These are phyloP conservation scores for Scedosporium aurantiacum DNA, from an alignment of 2,329 filamentous ascomycete genomes.

Conservation along the genomic window DNA sequence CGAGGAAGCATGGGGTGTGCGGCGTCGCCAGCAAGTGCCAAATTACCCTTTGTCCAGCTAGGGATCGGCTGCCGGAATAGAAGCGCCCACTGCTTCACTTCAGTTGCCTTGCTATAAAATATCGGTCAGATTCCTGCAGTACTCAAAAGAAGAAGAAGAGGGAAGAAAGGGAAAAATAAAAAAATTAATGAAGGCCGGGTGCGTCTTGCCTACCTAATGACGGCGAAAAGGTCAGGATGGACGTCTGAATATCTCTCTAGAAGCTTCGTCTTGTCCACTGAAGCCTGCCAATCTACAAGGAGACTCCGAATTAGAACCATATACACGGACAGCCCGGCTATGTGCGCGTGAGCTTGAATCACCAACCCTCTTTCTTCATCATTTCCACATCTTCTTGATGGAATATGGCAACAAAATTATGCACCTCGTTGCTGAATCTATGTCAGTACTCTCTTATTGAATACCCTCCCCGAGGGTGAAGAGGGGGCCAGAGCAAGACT, in stretches of 20 bases:
- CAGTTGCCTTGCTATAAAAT: conserved; percentile 19
- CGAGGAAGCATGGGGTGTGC: too few species aligned
- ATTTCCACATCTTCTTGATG: too few species aligned
- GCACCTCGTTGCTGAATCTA: too few species aligned
- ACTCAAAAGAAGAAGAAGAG: too few species aligned
- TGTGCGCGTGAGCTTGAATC: too few species aligned
- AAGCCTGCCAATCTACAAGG: conserved; percentile 19
- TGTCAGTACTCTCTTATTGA: too few species aligned
- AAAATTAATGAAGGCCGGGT: not conserved
- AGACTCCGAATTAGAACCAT: too few species aligned
- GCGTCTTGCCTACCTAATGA: conserved; percentile 16
- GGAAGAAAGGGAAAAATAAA: too few species aligned
- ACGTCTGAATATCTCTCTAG: conserved; percentile 18
- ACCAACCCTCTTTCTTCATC: too few species aligned
- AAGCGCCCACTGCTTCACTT: conserved; percentile 24
- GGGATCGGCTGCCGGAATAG: conserved; percentile 22
- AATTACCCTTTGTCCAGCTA: conserved; percentile 19
- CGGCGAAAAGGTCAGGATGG: conserved; percentile 15
- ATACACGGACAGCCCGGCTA: too few species aligned
- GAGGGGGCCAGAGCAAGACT: not conserved
- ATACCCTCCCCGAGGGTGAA: not conserved
- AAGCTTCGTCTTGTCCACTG: conserved; percentile 18
- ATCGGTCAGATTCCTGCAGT: not conserved
- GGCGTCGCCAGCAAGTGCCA: conserved; percentile 24
- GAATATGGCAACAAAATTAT: too few species aligned